Conservation (phyloP, 768 basidiomycete genomes). For the Coprinopsis strossmayeri region DNA sequence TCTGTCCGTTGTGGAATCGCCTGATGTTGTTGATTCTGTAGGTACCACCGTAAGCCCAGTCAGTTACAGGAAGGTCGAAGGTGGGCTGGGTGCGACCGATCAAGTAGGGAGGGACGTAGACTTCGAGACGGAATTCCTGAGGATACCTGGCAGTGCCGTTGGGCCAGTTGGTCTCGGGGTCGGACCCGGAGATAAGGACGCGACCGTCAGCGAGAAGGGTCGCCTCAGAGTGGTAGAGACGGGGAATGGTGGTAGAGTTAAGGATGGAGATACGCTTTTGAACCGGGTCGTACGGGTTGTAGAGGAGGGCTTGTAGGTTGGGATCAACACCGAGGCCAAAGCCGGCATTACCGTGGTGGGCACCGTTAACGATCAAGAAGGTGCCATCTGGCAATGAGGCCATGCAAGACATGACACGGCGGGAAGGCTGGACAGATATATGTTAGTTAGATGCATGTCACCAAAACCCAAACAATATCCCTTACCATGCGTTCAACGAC, state of each 20-base stretch:
- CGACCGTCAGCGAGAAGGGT: constrained; percentile 70
- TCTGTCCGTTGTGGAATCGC: constrained; percentile 33
- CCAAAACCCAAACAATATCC: constrained; percentile 27
- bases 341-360: constrained; percentile 61
- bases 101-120: constrained; percentile 87
- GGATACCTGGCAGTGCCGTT: constrained; percentile 45
- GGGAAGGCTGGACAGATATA: no score
- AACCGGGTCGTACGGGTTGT: constrained; percentile 57
- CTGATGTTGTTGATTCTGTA: constrained; percentile 47
- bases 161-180: constrained; percentile 47
- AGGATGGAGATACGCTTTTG: constrained; percentile 62
- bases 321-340: constrained; percentile 65
- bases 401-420: constrained; percentile 74
- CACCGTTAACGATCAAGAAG: constrained; percentile 72
- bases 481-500: constrained; percentile 73
- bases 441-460: constrained; percentile 24
- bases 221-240: constrained; percentile 75
- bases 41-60: constrained; percentile 56
- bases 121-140: constrained; percentile 71
- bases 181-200: constrained; percentile 71
- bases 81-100: constrained; percentile 56
- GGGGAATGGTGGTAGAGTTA: constrained; percentile 60
- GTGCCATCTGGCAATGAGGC: constrained; percentile 70
- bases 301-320: constrained; percentile 59
- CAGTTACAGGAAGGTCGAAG: constrained; percentile 49